Conservation (phyloP, 345 rosid genomes). For the Mallotus nudiflorus region DNA sequence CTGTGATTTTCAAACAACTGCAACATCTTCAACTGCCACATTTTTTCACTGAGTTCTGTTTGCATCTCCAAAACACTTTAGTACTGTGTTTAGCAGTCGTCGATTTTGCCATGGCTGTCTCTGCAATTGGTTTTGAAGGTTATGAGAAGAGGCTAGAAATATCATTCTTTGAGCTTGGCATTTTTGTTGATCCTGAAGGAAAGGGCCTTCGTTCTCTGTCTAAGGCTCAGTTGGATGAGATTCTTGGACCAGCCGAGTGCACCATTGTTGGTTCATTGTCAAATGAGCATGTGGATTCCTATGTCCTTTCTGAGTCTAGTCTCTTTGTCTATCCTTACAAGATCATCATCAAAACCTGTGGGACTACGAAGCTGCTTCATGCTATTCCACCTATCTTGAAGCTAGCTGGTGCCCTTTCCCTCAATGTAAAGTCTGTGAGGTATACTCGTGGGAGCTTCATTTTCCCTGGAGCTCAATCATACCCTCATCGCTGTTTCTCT, state of each 20-base stretch:
- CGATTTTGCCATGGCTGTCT: slow-evolving; percentile 13
- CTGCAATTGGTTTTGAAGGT: slow-evolving; percentile 40
- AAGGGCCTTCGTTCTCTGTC: slow-evolving; percentile 24
- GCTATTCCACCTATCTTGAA: slow-evolving; percentile 28
- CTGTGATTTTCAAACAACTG: not conserved
- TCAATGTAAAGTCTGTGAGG: slow-evolving; percentile 23
- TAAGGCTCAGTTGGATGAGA: slow-evolving; percentile 28
- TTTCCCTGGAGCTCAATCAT: slow-evolving; percentile 34
- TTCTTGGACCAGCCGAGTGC: slow-evolving; percentile 33
- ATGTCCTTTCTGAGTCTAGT: slow-evolving; percentile 35
- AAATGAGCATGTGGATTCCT: slow-evolving; percentile 28
- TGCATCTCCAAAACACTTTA: not conserved
- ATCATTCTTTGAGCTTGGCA: slow-evolving; percentile 23
- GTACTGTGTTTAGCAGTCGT: not conserved
- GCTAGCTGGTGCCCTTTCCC: slow-evolving; percentile 14
- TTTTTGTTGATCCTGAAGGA: slow-evolving; percentile 32
- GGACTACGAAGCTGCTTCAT: slow-evolving; percentile 29
- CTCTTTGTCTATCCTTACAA: slow-evolving; percentile 35
- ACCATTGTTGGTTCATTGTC: slow-evolving; percentile 31
- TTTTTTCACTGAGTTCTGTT: not conserved
- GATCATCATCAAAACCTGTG: slow-evolving; percentile 35
- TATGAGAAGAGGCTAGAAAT: slow-evolving; percentile 35
- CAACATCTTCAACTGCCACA: not conserved
- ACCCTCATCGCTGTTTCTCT: slow-evolving; percentile 32
- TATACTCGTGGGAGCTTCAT: slow-evolving; percentile 35